Conservation (phyloP, 192 early-diverging fungal genomes). For the Backusella luteola region DNA sequence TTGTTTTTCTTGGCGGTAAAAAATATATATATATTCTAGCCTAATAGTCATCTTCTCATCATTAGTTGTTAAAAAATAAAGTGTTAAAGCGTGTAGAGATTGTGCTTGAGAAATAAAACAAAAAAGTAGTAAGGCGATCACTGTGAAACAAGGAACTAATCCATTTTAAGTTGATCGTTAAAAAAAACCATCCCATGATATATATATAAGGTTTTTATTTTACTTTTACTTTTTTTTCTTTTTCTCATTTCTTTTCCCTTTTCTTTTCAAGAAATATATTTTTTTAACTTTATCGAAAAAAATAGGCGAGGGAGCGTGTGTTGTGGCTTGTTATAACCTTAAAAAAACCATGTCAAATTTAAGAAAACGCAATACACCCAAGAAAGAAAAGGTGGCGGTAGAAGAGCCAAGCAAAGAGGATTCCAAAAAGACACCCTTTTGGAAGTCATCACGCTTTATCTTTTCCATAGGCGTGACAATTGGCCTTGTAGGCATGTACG, state of each 20-base stretch:
- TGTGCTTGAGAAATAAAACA: background rate
- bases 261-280: background rate
- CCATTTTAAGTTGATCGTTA: background rate
- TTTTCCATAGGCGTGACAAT: slow-evolving; percentile 24
- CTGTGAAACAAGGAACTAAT: background rate
- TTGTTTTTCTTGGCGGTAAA: no score
- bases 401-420: background rate
- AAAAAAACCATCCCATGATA: background rate
- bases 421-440: background rate
- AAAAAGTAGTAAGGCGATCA: slow-evolving; percentile 1
- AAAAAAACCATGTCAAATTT: background rate
- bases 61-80: background rate
- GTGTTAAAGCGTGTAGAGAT: background rate
- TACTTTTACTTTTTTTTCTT: background rate
- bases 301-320: background rate
- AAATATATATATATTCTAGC: background rate
- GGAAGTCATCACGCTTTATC: slow-evolving; percentile 19
- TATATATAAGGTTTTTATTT: background rate
- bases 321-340: background rate
- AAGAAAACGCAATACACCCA: background rate
- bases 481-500: slow-evolving; percentile 24
- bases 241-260: background rate
- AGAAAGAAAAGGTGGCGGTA: background rate
- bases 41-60: background rate
- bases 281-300: background rate